Percentiles rank a stretch among this genome's conserved stretches.
Evolutionary conservation across 371 early-diverging fungal genomes (phyloP).

Genomic region (Rhizopus stolonifer): DNA sequence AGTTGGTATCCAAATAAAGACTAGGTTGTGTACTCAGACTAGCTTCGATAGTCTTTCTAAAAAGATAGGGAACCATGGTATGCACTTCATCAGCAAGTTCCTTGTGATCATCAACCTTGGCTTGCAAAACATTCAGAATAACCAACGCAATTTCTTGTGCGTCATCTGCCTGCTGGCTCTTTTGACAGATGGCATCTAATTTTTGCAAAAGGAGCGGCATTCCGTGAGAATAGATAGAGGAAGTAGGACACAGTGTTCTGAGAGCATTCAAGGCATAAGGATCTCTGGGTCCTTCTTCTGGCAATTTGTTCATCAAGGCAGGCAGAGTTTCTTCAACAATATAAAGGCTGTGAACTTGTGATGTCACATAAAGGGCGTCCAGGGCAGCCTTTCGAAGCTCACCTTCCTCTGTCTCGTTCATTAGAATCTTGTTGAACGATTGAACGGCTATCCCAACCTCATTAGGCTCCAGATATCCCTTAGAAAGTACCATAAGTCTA

Average conservation of each 20-base stretch:
- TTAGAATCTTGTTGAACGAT: slow-evolving; percentile 55
- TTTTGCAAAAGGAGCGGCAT: slow-evolving; percentile 32
- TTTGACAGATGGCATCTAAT: slow-evolving; percentile 34
- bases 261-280: slow-evolving; percentile 20
- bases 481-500: slow-evolving; percentile 61
- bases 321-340: slow-evolving; percentile 37
- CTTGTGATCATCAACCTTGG: slow-evolving; percentile 41
- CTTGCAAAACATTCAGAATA: slow-evolving; percentile 36
- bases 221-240: slow-evolving; percentile 28
- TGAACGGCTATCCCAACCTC: slow-evolving; percentile 63
- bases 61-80: slow-evolving; percentile 44
- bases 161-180: slow-evolving; percentile 19
- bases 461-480: slow-evolving; percentile 54
- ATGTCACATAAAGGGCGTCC: slow-evolving; percentile 27
- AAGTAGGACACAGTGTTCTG: slow-evolving; percentile 24
- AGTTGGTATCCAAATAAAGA: slow-evolving; percentile 29
- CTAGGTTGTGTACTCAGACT: slow-evolving; percentile 29
- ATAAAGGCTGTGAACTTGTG: slow-evolving; percentile 24
- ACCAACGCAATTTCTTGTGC: not conserved
- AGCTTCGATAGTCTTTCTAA: slow-evolving; percentile 46
- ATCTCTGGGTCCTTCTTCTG: slow-evolving; percentile 12
- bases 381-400: slow-evolving; percentile 53
- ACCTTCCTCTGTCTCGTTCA: slow-evolving; percentile 45
- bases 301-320: slow-evolving; percentile 30
- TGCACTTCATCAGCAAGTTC: slow-evolving; percentile 51